Base-by-base conservation (phyloP, 108 stramenopile genomes). In the Licmophora abbreviata region DNA sequence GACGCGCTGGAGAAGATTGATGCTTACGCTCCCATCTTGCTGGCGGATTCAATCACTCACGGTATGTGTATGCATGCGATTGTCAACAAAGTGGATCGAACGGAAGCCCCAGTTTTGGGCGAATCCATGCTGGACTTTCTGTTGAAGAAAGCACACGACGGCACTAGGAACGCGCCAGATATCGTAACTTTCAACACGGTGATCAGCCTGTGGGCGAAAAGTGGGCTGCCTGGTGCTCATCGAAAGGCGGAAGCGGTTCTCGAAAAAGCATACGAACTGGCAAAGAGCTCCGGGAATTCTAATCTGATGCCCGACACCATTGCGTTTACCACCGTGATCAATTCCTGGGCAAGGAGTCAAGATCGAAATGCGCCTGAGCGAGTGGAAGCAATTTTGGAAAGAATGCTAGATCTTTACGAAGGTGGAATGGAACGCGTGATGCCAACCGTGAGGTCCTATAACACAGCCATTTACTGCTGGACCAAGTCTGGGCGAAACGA, bases 131-230 rank as follows among this genome's bases (percentile, higher is more conserved):
- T 35, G 34, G 34, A 35, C 34, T 57, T 28, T 59, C 63, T n/a
- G 62, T 59, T 21, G 35, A 46, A 18, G 48, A 31, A 12, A 71
- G 64, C 28, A 27, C 47, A 28, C 22, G 5, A 26, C 14, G n/a
- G 29, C 12, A 23, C 9, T 7, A n/a, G n/a, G 5, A 6, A 6
- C 26, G 58, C 58, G 40, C 76, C 74, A n/a, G 74, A 85, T 41
- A 73, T 71, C 42, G 77, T 81, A 29, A 77, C 75, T 3, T 82
- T 76, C 71, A 87, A 87, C 54, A 73, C 77, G 3, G 85, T 87
- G 15, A 74, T 87, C 6, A 50, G 24, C 33, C 15, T 31, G 31
- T 50, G n/a, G 48, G 33, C 21, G 31, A 50, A 32, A 50, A 32
- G 28, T 50, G 48, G 48, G 7, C n/a, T 11, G 14, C 37, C 28